Base-by-base conservation (phyloP, 2,329 filamentous ascomycete species). In the Penicillium concentricum region DNA sequence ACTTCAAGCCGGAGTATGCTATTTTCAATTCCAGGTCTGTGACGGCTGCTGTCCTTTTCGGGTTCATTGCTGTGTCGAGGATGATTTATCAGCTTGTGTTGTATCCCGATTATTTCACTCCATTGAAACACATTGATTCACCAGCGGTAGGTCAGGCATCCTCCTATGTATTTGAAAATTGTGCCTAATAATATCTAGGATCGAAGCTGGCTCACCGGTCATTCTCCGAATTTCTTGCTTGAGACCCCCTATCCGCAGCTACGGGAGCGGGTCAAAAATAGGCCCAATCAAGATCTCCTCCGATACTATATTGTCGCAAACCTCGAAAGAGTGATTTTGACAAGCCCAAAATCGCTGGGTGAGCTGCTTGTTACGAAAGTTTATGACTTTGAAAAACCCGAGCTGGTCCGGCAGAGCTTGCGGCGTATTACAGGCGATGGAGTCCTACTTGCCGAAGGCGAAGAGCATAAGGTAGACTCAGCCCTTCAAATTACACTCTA, bases 381-480 rank as follows among this genome's bases (percentile, higher is more conserved):
- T 61, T 91, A 92, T 69, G 84, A 88, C 39, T 92, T 90, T 62
- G 68, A 80, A 43, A 91, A 91, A 69, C 87, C 88, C 0, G 51
- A 65, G 1, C 68, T 79, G 24, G 64, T 90, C 30, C 77, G 68
- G 16, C 47, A 60, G 15, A 68, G 67, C 8, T 60, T 81, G 28
- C 65, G 64, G 5, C 72, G 69, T 22, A 53, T 79, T 7, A 63
- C 77, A 1, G 79, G 79, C 1, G 64, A 76, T 48, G 78, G 78
- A 0, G 34, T 81, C 12, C 75, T 97, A 37, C 78, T 97, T 12
- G 89, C 91, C 2, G 92, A 97, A 74, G 92, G 92, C n/a, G 90
- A 95, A 13, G 90, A 92, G 67, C 93, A 97, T 73, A 94, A 89
- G 76, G 78, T 84, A 66, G 16, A 60, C 6, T 20, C 26, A 18